Evolutionary conservation across 768 basidiomycete genomes (phyloP).

Genomic region (Albatrellus ellisii): DNA sequence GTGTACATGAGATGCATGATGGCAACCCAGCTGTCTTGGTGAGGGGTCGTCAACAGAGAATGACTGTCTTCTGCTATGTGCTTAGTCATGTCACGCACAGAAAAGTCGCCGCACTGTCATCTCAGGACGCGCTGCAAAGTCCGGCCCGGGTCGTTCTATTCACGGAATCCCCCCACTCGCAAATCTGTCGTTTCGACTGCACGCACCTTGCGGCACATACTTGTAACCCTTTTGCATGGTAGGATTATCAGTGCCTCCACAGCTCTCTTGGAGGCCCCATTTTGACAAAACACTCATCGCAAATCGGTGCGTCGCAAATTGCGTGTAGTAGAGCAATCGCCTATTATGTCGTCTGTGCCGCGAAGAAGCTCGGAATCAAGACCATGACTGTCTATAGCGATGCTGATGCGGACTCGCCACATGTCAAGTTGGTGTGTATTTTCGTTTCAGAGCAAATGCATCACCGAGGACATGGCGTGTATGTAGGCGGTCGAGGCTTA

Average conservation of each 20-base stretch:
- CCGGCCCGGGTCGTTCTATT: too few relatives aligned
- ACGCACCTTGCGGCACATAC: not conserved
- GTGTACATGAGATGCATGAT: too few relatives aligned
- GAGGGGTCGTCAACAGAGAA: too few relatives aligned
- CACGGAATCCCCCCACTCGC: too few relatives aligned
- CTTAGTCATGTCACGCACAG: too few relatives aligned
- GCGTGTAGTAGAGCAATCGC: constrained; percentile 79
- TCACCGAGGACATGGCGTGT: constrained; percentile 2
- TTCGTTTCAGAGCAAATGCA: not conserved
- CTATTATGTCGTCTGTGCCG: constrained; percentile 87
- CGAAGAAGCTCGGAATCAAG: constrained; percentile 75
- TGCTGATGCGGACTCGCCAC: constrained; percentile 66
- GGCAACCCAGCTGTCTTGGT: too few relatives aligned
- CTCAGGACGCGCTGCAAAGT: too few relatives aligned
- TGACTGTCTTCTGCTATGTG: too few relatives aligned
- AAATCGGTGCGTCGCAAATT: constrained; percentile 45
- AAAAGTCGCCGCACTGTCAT: too few relatives aligned
- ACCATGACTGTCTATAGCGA: constrained; percentile 91
- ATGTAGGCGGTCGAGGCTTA: constrained; percentile 38
- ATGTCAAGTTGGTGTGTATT: constrained; percentile 70
- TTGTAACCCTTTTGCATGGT: too few relatives aligned
- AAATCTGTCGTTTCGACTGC: not conserved
- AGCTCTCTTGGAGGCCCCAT: constrained; percentile 29
- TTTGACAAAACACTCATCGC: constrained; percentile 90
- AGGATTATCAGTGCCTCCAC: not conserved